phyloP scores from a whole-genome alignment of 495 filamentous ascomycete genomes.

The Xylaria longipes region DNA sequence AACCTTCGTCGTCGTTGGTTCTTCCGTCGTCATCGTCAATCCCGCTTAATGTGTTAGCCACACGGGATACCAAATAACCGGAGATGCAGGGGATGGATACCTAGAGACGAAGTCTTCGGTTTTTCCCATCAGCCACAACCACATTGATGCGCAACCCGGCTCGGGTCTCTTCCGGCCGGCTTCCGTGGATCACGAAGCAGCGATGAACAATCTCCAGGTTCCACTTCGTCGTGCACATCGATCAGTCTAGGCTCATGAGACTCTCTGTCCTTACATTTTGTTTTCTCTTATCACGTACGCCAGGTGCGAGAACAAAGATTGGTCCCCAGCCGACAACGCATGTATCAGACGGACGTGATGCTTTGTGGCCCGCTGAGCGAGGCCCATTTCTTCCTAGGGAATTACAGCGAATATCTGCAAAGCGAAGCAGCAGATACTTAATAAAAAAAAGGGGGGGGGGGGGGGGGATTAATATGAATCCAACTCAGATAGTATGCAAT shows the following conservation, averaged over 20 bases:
- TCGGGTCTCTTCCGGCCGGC: conserved; percentile 16
- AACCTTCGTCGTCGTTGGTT: not conserved
- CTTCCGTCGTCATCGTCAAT: conserved; percentile 5
- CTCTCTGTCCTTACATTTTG: not conserved
- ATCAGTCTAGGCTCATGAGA: not conserved
- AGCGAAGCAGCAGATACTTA: not conserved
- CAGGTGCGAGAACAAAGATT: not conserved
- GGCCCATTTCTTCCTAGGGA: not conserved
- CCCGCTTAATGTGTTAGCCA: not conserved
- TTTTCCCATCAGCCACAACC: conserved; percentile 16
- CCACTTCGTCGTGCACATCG: not conserved
- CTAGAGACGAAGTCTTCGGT: not conserved
- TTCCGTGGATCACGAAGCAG: conserved; percentile 16
- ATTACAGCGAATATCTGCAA: not conserved
- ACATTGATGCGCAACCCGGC: conserved; percentile 16
- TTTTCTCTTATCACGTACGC: not conserved
- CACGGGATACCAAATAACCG: conserved; percentile 20
- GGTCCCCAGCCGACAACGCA: not conserved
- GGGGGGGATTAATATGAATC: not conserved
- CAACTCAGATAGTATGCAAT: not conserved
- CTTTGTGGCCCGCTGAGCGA: not conserved
- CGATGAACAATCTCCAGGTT: not conserved
- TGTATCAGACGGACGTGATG: not conserved
- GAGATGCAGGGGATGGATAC: conserved; percentile 7
- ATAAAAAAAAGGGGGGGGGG: too few relatives aligned